Evolutionary conservation across 1,284 basidiomycete genomes (phyloP), one percentile per base, ranked within the genome.

Genomic region (Cutaneotrichosporon dermatis): DNA sequence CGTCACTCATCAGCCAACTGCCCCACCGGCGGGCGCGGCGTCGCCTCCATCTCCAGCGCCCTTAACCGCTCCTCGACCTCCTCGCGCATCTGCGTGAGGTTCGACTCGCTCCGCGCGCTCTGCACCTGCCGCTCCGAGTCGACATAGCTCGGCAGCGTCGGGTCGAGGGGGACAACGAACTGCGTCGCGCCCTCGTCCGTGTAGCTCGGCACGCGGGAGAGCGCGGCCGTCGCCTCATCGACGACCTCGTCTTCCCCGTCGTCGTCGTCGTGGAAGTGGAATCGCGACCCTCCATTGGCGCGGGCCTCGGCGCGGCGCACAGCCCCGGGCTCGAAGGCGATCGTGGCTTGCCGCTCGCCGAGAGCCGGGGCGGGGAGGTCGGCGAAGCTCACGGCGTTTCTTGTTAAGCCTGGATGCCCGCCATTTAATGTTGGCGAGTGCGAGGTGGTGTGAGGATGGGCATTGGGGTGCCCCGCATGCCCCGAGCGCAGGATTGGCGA

Each of bases 101-200:
- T 54, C 8, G 39, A 40, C 39, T 51, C 46, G 53, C 62, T 61
- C 16, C 59, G 51, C 46, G 50, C 33, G 54, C 52, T 37, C 61
- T 57, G 54, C 60, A 58, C 55, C 54, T 42, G 50, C 41, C 13
- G 16, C 63, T 79, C 74, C 4, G 74, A 79, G 62, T 89, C 89
- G 66, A 89, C 88, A 67, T 94, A 94, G 53, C 86, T 88, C 60
- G 91, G 91, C 65, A 92, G 72, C 6, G 87, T 88, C 64, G 85
- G 87, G 69, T 84, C 83, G 69, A 96, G 78, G 9, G 93, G 92
- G 6, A 89, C 87, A 11, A 94, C 87, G 5, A 65, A 65, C 53
- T 56, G 52, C 10, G 52, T 44, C 9, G 36, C 48, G 11, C 16
- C 6, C 44, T 62, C 89, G 50, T 90, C 83, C 12, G 83, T 83